A percentile compares a stretch with the other conserved stretches of the same genome.
These are phyloP conservation scores for Ustilago trichophora DNA, from an alignment of 1,284 basidiomycete species.

Conservation along the genomic window DNA sequence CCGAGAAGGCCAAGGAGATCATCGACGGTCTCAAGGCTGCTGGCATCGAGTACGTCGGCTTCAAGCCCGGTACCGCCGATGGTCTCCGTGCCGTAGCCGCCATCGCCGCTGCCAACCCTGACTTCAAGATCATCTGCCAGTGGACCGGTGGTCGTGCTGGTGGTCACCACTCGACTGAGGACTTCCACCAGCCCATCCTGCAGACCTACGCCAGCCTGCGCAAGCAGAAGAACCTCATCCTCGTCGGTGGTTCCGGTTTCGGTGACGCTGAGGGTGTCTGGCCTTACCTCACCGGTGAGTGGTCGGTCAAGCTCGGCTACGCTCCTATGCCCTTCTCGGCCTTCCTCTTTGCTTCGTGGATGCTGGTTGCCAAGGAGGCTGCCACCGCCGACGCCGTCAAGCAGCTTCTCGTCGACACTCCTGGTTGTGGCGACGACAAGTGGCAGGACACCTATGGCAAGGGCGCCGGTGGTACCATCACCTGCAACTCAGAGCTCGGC, in stretches of 20 bases:
- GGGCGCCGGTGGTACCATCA: constrained; percentile 88
- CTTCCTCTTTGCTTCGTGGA: constrained; percentile 91
- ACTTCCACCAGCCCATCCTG: constrained; percentile 96
- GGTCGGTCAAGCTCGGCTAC: constrained; percentile 83
- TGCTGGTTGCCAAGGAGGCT: constrained; percentile 98
- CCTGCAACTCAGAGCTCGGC: constrained; percentile 95
- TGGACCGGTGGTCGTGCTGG: constrained; percentile 99
- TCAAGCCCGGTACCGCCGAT: constrained; percentile 97
- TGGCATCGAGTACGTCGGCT: constrained; percentile 92
- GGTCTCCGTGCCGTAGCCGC: constrained; percentile 96
- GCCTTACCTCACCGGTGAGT: constrained; percentile 96
- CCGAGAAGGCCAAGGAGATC: constrained; percentile 93
- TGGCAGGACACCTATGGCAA: constrained; percentile 97
- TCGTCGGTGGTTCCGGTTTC: constrained; percentile 96
- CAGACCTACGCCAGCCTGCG: constrained; percentile 89
- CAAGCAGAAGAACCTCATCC: constrained; percentile 84
- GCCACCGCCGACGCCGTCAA: constrained; percentile 94
- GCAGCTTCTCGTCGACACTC: constrained; percentile 90
- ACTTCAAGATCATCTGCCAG: constrained; percentile 97
- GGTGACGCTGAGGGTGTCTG: constrained; percentile 94
- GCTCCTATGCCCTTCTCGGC: constrained; percentile 99
- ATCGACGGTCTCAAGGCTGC: constrained; percentile 79
- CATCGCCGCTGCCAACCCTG: constrained; percentile 91
- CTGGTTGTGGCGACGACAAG: constrained; percentile 87
- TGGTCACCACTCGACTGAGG: constrained; percentile 97